Base-by-base conservation (phyloP, 495 filamentous ascomycete genomes). In the Podospora anserina region DNA sequence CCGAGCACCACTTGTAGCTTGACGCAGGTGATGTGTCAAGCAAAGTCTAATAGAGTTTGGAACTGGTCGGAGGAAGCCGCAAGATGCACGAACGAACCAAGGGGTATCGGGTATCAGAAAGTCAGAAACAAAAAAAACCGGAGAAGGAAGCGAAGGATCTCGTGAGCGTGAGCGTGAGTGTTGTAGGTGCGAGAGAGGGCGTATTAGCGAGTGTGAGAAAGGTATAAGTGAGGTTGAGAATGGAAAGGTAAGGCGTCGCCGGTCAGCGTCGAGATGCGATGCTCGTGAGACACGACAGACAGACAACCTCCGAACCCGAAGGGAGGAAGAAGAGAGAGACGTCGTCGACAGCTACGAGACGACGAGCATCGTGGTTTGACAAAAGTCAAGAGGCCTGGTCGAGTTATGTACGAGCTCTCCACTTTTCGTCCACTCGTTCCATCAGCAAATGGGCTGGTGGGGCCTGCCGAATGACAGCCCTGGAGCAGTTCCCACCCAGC, bases 401-500 rank as follows among this genome's bases (percentile, higher is more conserved):
- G 64, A 39, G 28, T 67, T 70, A 63, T 65, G 69, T 65, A 65
- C 61, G 69, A 67, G 26, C 23, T 53, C 66, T 66, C 69, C 69
- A 70, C 69, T 54, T 68, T 65, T 68, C 15, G 55, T 57, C 57
- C 61, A 66, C 30, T 49, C 61, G 67, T 19, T 61, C 64, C 65
- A 58, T 49, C 63, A 55, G 67, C 56, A 59, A 62, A 13, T 19
- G 57, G 61, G 28, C 13, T 4, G 61, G 32, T 28, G 61, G 59
- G 61, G 61, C 61, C 32, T 63, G 30, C 13, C 28, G 55, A 58
- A 58, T 58, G 55, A 58, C 55, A 58, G 4, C n/a, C 55, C n/a
- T 20, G 55, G 23, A 58, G 55, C n/a, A 19, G 55, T 26, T 58
- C 23, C 55, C 55, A 58, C n/a, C 3, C 23, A 49, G 55, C 3